Base-by-base conservation (phyloP, 106 monocot species). In the Chionographis japonica region DNA sequence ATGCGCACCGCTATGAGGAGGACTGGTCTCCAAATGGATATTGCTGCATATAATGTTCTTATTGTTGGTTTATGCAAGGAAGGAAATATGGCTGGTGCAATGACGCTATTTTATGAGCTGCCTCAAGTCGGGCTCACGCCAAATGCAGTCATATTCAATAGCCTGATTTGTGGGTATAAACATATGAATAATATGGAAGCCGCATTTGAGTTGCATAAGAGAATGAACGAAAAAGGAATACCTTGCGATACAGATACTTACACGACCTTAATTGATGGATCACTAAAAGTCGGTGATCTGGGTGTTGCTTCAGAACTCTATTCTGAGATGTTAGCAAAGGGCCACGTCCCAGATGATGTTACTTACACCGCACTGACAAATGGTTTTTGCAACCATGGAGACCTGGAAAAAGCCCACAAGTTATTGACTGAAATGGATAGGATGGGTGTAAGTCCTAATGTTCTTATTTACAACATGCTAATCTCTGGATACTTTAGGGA, bases 241-340 rank as follows among this genome's bases (percentile, higher is more conserved):
- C 38, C 75, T 72, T 79, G 81, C 69, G 91, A 91, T 63, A 75
- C 65, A 50, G 77, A 68, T 19, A 87, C 74, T 13, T 91, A 85
- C 51, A 91, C 91, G 37, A 91, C 79, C 36, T 74, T 91, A 58
- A 87, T 91, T 62, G 91, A 91, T 77, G 84, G 79, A 58, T 79
- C 77, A 19, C 67, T 82, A 55, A 91, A 87, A 74, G 71, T 16
- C 37, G 84, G 84, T 57, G 71, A 82, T 50, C 61, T 85, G 35
- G 50, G 65, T 18, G 54, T 66, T 62, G 85, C 89, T 56, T 89
- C 67, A 41, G 58, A 79, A 58, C 67, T 85, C 9, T 82, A 89
- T 46, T 74, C 76, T 58, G 74, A 79, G 71, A 82, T 91, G 91
- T 3, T 91, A 56, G 78, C 72, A 3, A 74, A 72, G 43, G 77